A percentile compares a stretch with the other conserved stretches of the same genome.
phyloP scores from a whole-genome alignment of 2,329 filamentous ascomycete genomes.

The Cercospora sojina region DNA sequence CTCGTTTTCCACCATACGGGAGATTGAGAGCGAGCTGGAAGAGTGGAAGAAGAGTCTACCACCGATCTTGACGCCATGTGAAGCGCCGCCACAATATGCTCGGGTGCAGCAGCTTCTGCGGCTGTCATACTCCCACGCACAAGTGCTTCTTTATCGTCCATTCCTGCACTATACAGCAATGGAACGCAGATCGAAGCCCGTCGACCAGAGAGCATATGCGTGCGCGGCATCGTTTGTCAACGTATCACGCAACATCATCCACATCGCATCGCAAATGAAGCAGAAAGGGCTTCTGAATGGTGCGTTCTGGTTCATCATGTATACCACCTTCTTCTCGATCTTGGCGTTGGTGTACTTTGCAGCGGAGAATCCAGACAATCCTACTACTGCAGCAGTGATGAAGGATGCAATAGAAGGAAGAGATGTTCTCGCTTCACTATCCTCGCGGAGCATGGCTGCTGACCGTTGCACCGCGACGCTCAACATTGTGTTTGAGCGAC shows the following conservation, averaged over 20 bases:
- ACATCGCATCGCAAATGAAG: slow-evolving; percentile 76
- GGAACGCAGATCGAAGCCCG: slow-evolving; percentile 47
- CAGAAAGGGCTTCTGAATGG: slow-evolving; percentile 73
- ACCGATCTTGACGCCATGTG: slow-evolving; percentile 73
- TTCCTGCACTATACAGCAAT: slow-evolving; percentile 81
- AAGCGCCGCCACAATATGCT: slow-evolving; percentile 66
- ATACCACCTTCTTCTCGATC: slow-evolving; percentile 79
- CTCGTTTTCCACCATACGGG: slow-evolving; percentile 62
- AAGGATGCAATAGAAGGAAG: slow-evolving; percentile 82
- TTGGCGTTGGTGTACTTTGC: slow-evolving; percentile 77
- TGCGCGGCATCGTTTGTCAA: slow-evolving; percentile 68
- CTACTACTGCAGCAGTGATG: slow-evolving; percentile 73
- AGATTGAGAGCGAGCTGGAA: slow-evolving; percentile 63
- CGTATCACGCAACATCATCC: slow-evolving; percentile 71
- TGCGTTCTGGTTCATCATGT: slow-evolving; percentile 84
- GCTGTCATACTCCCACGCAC: slow-evolving; percentile 78
- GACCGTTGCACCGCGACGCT: slow-evolving; percentile 79
- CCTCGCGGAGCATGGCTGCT: slow-evolving; percentile 82
- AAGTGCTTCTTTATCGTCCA: slow-evolving; percentile 78
- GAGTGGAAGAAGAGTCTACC: slow-evolving; percentile 68
- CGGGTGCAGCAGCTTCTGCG: slow-evolving; percentile 71
- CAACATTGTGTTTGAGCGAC: slow-evolving; percentile 75
- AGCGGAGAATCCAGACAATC: slow-evolving; percentile 74
- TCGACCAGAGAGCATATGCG: slow-evolving; percentile 77
- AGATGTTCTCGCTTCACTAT: slow-evolving; percentile 75